Evolutionary conservation across 352 stramenopile genomes (phyloP), one percentile per base, ranked within the genome.

Genomic region (Globisporangium recalcitrans): DNA sequence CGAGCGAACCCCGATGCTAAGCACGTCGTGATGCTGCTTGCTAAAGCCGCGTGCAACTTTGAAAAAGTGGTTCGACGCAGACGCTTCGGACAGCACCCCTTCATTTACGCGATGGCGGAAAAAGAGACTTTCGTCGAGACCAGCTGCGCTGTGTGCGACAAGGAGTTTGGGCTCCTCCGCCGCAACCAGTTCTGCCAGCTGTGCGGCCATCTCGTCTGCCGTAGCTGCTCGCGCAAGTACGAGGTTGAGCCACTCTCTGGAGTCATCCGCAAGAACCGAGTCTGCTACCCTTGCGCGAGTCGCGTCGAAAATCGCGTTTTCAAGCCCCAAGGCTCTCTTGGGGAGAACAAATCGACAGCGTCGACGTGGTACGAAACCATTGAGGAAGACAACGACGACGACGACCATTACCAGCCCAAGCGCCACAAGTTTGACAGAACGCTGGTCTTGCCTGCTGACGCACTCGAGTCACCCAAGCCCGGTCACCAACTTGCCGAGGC

Each of bases 221-320:
- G 80, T 11, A 65, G 82, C 21, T 90, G 80, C 61, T 88, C 73
- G 16, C 70, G 73, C 42, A 88, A 88, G 65, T 82, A 87, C 64
- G 80, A 90, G 14, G 77, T 91, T 8, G 82, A 91, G 62, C 64
- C 75, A 4, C 36, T 80, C 22, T 66, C 72, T 0, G 75, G 72
- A 31, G 65, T 61, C 56, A 69, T 90, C 22, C 78, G 73, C 19
- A 76, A 83, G 44, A 79, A 72, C 55, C 80, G 82, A 52, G 72
- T 90, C 56, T 91, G 82, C 57, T 46, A 57, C 47, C 21, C 44
- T 44, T 55, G 60, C 27, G 51, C 69, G 22, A 34, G 38, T 53
- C 64, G 62, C 40, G 16, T 71, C 38, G 38, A 60, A 13, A 42
- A 27, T 14, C 3, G 60, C 51, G 31, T 22, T 11, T 32, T 60